A percentile compares a stretch with the other conserved stretches of the same genome.
These are phyloP conservation scores for Boechera retrofracta DNA, from an alignment of 345 rosid species.

Conservation along the genomic window DNA sequence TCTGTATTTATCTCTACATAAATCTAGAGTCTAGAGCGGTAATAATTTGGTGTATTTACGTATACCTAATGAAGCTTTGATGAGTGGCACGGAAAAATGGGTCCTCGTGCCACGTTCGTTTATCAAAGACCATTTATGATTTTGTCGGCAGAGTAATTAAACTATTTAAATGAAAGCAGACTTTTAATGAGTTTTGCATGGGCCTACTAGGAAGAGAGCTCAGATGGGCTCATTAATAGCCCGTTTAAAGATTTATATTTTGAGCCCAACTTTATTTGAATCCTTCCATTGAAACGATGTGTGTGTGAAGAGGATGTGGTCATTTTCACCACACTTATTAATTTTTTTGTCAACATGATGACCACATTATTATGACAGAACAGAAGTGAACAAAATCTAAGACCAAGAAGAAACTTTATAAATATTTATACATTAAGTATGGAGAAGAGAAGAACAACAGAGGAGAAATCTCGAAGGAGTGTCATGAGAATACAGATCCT, in stretches of 20 bases:
- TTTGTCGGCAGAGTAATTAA: constrained; percentile 31
- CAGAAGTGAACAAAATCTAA: constrained; percentile 12
- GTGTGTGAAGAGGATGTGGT: neutral
- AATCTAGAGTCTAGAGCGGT: neutral
- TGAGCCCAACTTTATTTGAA: neutral
- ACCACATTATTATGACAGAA: constrained; percentile 36
- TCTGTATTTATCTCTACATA: neutral
- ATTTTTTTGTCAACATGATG: constrained; percentile 25
- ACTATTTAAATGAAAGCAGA: neutral
- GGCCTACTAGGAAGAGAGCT: neutral
- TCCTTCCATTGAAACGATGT: neutral
- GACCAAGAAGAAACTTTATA: neutral
- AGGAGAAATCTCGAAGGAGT: constrained; percentile 39
- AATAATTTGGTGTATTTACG: neutral
- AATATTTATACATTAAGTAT: neutral
- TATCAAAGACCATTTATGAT: neutral
- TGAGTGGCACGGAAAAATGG: constrained; percentile 22
- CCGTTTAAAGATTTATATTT: neutral
- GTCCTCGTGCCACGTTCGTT: neutral
- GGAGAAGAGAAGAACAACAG: neutral
- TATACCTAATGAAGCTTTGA: neutral
- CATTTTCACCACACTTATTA: constrained; percentile 16
- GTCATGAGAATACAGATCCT: constrained; percentile 39
- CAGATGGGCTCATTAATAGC: neutral
- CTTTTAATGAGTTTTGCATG: neutral